A percentile compares a stretch with the other conserved stretches of the same genome.
phyloP scores from a whole-genome alignment of 2,329 filamentous ascomycete species.

The Hymenoscyphus infarciens region DNA sequence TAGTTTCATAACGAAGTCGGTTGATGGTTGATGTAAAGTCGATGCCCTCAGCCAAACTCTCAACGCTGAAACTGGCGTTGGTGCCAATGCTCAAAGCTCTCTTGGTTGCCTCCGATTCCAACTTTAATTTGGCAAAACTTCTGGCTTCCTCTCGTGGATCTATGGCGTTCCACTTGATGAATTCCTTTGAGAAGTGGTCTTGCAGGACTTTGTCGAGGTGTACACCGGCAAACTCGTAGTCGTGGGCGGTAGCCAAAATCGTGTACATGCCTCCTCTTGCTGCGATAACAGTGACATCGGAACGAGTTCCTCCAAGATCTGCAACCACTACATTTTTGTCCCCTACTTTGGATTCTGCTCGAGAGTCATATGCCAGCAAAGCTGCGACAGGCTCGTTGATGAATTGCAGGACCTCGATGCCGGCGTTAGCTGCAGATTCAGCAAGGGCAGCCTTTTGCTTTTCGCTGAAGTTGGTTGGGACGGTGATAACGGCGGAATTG shows the following conservation, averaged over 20 bases:
- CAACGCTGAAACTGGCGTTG: constrained; percentile 88
- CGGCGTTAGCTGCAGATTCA: constrained; percentile 74
- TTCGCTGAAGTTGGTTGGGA: constrained; percentile 90
- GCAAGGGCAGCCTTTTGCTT: constrained; percentile 79
- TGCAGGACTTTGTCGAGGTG: constrained; percentile 87
- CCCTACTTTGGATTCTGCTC: constrained; percentile 65
- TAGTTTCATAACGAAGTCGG: constrained; percentile 85
- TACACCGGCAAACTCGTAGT: constrained; percentile 87
- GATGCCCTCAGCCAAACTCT: constrained; percentile 82
- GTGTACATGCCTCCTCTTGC: constrained; percentile 96
- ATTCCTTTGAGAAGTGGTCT: constrained; percentile 98
- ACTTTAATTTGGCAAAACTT: constrained; percentile 85
- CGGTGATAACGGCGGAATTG: constrained; percentile 89
- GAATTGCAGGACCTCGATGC: constrained; percentile 85
- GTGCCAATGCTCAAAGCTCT: constrained; percentile 84
- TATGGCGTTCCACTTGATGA: constrained; percentile 85
- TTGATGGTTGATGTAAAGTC: constrained; percentile 94
- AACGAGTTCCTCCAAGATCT: constrained; percentile 88
- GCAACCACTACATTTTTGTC: constrained; percentile 93
- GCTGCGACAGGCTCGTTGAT: constrained; percentile 89
- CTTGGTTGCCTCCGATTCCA: constrained; percentile 88
- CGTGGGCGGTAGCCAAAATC: constrained; percentile 86
- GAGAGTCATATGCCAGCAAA: constrained; percentile 85
- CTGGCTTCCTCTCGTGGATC: constrained; percentile 81
- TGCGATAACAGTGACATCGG: constrained; percentile 85